Percentiles rank a stretch among this genome's conserved stretches.
Conservation (phyloP, 1,284 basidiomycete species). For the Trichosporon sp. region DNA sequence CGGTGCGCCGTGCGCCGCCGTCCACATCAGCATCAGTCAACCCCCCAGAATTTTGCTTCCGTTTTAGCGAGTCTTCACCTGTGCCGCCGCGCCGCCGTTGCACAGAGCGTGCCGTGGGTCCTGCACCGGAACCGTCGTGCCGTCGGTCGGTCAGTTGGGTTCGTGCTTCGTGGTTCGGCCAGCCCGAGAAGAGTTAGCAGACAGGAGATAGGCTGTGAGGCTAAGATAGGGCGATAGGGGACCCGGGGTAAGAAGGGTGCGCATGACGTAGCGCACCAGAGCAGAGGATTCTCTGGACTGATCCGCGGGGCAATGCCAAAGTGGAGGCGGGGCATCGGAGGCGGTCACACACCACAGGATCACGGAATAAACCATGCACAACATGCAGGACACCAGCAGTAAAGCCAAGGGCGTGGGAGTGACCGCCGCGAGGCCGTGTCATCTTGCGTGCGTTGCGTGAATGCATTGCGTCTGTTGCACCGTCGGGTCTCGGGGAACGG, state of each 20-base stretch:
- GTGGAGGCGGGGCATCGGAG: neutral
- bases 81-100: neutral
- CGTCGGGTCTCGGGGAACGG: neutral
- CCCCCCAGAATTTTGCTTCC: slow-evolving; percentile 2
- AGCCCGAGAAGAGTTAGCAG: neutral
- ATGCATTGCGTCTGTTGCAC: neutral
- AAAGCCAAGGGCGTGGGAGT: neutral
- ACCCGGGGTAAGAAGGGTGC: slow-evolving; percentile 1
- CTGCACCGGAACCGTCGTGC: no score
- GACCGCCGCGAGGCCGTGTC: neutral
- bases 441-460: neutral
- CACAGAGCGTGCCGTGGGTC: no score
- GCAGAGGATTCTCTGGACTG: neutral
- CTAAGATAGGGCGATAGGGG: neutral
- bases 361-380: neutral
- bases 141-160: neutral
- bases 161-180: neutral
- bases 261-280: neutral
- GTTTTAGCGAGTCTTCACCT: neutral
- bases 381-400: neutral
- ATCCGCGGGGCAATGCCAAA: neutral
- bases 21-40: neutral
- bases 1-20: neutral
- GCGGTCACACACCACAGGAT: neutral
- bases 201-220: neutral